phyloP scores from a whole-genome alignment of 306 rosid species.

The Pterocarpus macrocarpus region DNA sequence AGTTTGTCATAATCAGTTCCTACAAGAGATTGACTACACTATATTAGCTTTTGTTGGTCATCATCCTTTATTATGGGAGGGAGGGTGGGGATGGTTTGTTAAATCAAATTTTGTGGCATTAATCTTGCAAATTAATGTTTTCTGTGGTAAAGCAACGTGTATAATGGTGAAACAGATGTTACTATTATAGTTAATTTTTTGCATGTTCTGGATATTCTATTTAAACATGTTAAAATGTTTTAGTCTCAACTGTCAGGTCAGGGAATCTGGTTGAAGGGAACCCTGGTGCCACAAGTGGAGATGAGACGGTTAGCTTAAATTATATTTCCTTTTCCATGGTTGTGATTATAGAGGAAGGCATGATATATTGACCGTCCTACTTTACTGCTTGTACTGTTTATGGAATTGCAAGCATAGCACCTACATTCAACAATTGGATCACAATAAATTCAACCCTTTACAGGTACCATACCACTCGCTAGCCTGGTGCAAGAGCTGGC shows the following conservation, averaged over 20 bases:
- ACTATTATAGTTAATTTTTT: constrained; percentile 12
- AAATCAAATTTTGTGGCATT: constrained; percentile 34
- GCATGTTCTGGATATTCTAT: constrained; percentile 25
- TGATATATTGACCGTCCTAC: constrained; percentile 20
- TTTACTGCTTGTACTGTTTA: constrained; percentile 14
- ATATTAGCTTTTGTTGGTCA: constrained; percentile 30
- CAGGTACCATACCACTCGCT: constrained; percentile 98
- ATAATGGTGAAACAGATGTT: constrained; percentile 32
- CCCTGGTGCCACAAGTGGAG: constrained; percentile 91
- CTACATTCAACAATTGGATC: constrained; percentile 30
- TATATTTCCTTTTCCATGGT: constrained; percentile 30
- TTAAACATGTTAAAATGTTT: constrained; percentile 36
- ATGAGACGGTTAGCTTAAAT: constrained; percentile 79
- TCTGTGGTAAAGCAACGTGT: constrained; percentile 22
- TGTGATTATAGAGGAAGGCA: constrained; percentile 38
- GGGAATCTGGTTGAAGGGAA: constrained; percentile 91
- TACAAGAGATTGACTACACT: constrained; percentile 19
- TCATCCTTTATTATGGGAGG: neutral
- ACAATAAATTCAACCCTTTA: constrained; percentile 39
- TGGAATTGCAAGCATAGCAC: constrained; percentile 39
- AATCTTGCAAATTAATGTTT: constrained; percentile 20
- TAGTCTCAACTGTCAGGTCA: constrained; percentile 66
- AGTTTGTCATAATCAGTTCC: constrained; percentile 24
- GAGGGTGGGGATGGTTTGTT: neutral
- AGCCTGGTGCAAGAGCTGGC: constrained; percentile 96